A percentile compares a stretch with the other conserved stretches of the same genome.
These are phyloP conservation scores for Symbiodinium natans DNA, from an alignment of 73 alveolate species.

Conservation along the genomic window DNA sequence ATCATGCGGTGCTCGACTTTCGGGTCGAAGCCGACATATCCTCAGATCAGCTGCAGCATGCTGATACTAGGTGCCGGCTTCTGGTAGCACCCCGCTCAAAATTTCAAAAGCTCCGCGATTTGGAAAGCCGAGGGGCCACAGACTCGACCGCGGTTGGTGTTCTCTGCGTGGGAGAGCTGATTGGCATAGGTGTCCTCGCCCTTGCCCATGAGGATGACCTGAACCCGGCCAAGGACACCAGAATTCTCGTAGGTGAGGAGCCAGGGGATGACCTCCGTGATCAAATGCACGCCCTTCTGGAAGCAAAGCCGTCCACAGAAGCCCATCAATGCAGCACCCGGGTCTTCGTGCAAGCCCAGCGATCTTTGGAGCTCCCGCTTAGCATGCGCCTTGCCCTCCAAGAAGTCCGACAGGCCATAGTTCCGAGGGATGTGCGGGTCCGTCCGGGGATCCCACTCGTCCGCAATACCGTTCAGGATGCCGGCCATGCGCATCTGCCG, in stretches of 20 bases:
- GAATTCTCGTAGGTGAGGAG: conserved; percentile 34
- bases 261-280: conserved; percentile 80
- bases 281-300: conserved; percentile 86
- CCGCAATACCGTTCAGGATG: conserved; percentile 80
- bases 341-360: conserved; percentile 79
- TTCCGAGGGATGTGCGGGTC: conserved; percentile 45
- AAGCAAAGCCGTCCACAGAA: conserved; percentile 90
- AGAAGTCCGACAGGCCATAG: conserved; percentile 39
- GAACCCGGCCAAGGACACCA: conserved; percentile 78
- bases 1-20: conserved; percentile 85
- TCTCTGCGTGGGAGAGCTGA: conserved; percentile 60
- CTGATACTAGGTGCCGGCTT: too few species aligned
- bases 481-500: conserved; percentile 67
- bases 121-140: neutral
- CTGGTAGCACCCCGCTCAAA: too few species aligned
- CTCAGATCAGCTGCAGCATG: neutral
- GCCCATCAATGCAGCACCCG: conserved; percentile 74
- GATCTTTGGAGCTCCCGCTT: conserved; percentile 43
- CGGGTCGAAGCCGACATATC: conserved; percentile 90
- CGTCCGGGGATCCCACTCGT: conserved; percentile 80
- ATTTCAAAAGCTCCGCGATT: too few species aligned
- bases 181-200: conserved; percentile 68
- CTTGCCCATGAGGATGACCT: conserved; percentile 78
- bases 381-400: conserved; percentile 50
- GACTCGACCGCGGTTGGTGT: conserved; percentile 13